Evolutionary conservation across 2,329 filamentous ascomycete genomes (phyloP), one percentile per base, ranked within the genome.

Genomic region (Penicillium sp.): DNA sequence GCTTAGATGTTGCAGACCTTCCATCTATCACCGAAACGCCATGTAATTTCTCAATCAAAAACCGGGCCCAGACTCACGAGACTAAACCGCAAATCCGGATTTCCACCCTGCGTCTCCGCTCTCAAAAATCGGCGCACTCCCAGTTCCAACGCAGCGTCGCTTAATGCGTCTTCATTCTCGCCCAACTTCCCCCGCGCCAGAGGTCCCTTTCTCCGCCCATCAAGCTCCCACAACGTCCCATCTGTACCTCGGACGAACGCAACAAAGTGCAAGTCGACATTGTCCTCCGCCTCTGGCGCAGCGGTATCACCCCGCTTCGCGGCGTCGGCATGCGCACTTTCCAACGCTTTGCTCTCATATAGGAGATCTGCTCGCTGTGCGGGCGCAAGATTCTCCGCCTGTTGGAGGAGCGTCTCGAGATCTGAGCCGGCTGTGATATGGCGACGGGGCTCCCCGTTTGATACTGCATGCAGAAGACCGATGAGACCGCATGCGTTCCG

Each of bases 211-310:
- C 83, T 71, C 14, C 74, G 64, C 1, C 87, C 87, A 64, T 93
- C 86, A 54, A 93, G 64, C 67, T 93, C 87, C 79, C 84, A 93
- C 28, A 93, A 70, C 5, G 75, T 75, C 38, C 82, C 82, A 60
- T 84, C 79, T 35, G 66, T 67, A 2, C 74, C 76, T 70, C 89
- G 92, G 35, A 92, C 84, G 65, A 96, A 98, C 58, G 86, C 92
- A 31, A 96, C 90, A 61, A 94, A 96, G 69, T 98, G 92, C 53
- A 95, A 72, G 59, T 95, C 90, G n/a, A 95, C 74, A 51, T 83
- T 77, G 54, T 85, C 84, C n/a, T 80, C 75, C 6, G 87, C 86
- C 37, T 76, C 68, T 0, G 92, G 90, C 1, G 89, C 85, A 9
- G 72, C 61, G 1, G 88, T 94, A 59, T 90, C 86, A 12, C 90